Conservation (phyloP, 768 basidiomycete species). For the Naganishia friedmannii region DNA sequence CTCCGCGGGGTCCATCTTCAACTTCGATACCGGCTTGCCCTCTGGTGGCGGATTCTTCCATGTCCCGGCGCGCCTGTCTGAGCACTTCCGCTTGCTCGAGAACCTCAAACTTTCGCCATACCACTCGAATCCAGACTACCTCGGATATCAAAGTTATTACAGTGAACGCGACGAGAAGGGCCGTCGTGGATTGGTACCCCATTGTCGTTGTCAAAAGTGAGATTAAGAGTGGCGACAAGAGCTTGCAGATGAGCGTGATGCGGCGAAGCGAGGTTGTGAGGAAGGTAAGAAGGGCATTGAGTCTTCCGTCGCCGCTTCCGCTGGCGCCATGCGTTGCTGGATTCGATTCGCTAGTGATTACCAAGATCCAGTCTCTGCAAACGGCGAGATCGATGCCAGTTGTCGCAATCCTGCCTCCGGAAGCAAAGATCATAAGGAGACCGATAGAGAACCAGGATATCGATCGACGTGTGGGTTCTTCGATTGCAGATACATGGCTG, state of each 20-base stretch:
- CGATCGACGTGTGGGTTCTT: too few relatives aligned
- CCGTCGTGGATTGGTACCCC: slow-evolving; percentile 37
- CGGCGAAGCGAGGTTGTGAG: slow-evolving; percentile 48
- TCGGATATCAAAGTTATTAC: slow-evolving; percentile 37
- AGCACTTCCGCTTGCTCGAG: slow-evolving; percentile 16
- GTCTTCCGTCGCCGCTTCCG: neutral
- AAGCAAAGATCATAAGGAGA: slow-evolving; percentile 37
- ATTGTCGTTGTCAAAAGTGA: slow-evolving; percentile 41
- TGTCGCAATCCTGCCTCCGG: slow-evolving; percentile 38
- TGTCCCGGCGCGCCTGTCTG: neutral
- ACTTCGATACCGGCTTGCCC: too few relatives aligned
- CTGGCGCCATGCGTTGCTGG: slow-evolving; percentile 11
- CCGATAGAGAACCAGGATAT: slow-evolving; percentile 30
- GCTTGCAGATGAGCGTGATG: slow-evolving; percentile 43
- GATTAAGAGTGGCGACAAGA: slow-evolving; percentile 45
- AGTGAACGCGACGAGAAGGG: slow-evolving; percentile 34
- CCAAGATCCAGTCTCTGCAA: slow-evolving; percentile 50
- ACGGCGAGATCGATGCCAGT: slow-evolving; percentile 45
- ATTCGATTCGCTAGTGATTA: slow-evolving; percentile 36
- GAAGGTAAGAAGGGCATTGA: slow-evolving; percentile 34
- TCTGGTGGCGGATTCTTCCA: too few relatives aligned
- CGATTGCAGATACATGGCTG: slow-evolving; percentile 17
- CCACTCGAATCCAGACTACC: slow-evolving; percentile 45
- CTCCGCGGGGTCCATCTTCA: too few relatives aligned
- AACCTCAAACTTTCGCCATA: slow-evolving; percentile 35